phyloP scores from a whole-genome alignment of 2,329 filamentous ascomycete species.

The Talaromyces sp. region DNA sequence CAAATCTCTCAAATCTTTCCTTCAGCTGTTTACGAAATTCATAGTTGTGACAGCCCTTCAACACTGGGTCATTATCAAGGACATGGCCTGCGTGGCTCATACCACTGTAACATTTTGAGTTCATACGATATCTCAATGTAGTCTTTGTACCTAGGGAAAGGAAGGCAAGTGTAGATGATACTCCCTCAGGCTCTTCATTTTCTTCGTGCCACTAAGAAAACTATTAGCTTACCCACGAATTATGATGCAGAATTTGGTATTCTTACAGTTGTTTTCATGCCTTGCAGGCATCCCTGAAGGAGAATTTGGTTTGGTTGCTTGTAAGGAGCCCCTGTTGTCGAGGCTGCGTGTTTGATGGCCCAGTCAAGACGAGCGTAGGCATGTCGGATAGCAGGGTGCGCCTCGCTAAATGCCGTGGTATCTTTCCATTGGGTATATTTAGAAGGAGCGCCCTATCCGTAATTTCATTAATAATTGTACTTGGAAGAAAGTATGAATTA shows the following conservation, averaged over 20 bases:
- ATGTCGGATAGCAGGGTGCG: neutral
- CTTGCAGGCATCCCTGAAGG: neutral
- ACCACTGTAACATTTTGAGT: neutral
- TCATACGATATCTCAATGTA: neutral
- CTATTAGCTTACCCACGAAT: neutral
- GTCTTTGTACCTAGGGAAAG: neutral
- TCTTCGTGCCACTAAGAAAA: neutral
- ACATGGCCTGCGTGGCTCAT: neutral
- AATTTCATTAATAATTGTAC: neutral
- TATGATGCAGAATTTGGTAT: neutral
- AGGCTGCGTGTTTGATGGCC: neutral
- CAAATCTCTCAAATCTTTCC: neutral
- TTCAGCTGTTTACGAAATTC: neutral
- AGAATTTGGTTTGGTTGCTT: neutral
- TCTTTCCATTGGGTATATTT: neutral
- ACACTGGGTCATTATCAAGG: neutral
- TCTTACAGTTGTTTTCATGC: neutral
- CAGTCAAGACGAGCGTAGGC: neutral
- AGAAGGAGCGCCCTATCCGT: neutral
- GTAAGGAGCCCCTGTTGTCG: neutral
- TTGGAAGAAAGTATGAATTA: neutral
- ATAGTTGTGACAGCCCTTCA: neutral
- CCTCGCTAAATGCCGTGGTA: too few species aligned
- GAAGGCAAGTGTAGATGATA: neutral
- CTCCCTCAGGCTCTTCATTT: too few species aligned